A percentile compares a stretch with the other conserved stretches of the same genome.
Conservation (phyloP, 768 basidiomycete genomes). For the Leccinellum albellum region DNA sequence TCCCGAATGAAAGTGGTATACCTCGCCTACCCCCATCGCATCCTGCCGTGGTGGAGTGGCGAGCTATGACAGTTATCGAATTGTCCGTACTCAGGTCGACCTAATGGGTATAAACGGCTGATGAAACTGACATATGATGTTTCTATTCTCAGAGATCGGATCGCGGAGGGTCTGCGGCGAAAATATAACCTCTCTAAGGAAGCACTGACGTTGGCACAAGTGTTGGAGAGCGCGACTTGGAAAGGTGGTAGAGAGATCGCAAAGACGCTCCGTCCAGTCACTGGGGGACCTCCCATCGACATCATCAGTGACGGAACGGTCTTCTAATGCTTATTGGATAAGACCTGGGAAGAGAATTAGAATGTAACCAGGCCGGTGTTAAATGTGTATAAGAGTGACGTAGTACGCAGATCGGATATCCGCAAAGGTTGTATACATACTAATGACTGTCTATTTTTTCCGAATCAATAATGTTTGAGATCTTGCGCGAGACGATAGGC, state of each 20-base stretch:
- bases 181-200: constrained; percentile 48
- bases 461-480: constrained; percentile 34
- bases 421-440: not conserved
- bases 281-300: constrained; percentile 82
- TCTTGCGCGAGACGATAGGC: constrained; percentile 53
- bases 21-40: constrained; percentile 72
- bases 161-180: constrained; percentile 64
- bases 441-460: not conserved
- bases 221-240: constrained; percentile 95
- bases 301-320: constrained; percentile 84
- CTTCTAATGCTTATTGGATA: constrained; percentile 41
- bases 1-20: constrained; percentile 38
- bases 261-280: constrained; percentile 63
- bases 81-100: constrained; percentile 50
- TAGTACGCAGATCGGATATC: not conserved
- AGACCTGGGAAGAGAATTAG: not conserved
- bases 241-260: constrained; percentile 95
- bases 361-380: not conserved
- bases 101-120: not conserved
- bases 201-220: constrained; percentile 75
- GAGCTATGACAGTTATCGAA: constrained; percentile 91
- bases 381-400: not conserved
- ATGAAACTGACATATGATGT: constrained; percentile 2
- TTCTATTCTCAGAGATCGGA: constrained; percentile 65
- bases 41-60: constrained; percentile 93